phyloP scores from a whole-genome alignment of 306 rosid genomes.

The Corylus avellana region DNA sequence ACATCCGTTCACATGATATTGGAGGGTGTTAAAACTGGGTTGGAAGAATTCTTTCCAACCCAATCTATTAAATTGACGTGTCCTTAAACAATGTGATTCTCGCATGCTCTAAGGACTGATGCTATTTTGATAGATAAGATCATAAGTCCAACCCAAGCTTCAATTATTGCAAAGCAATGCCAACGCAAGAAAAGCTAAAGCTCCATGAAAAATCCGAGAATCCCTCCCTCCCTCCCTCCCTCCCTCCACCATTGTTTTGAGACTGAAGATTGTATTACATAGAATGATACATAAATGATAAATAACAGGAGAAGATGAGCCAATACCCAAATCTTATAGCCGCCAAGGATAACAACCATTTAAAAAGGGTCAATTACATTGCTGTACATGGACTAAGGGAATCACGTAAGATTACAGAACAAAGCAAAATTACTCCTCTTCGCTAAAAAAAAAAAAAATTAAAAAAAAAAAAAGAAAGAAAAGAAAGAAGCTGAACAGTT shows the following conservation, averaged over 20 bases:
- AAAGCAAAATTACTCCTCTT: conserved; percentile 36
- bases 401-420: conserved; percentile 29
- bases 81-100: no score
- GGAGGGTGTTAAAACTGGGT: no score
- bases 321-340: conserved; percentile 25
- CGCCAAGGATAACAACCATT: conserved; percentile 41
- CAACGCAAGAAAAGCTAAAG: not conserved
- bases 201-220: not conserved
- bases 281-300: not conserved
- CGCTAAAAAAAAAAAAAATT: not conserved
- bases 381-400: conserved; percentile 45
- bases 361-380: conserved; percentile 32
- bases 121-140: no score
- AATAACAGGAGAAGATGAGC: conserved; percentile 5
- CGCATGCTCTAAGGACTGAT: no score
- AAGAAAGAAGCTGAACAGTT: conserved; percentile 23
- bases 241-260: not conserved
- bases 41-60: no score
- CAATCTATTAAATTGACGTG: no score
- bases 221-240: not conserved
- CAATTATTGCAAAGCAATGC: not conserved
- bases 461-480: not conserved
- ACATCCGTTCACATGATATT: no score
- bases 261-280: not conserved
- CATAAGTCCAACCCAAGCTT: no score